These are phyloP conservation scores for Solanum ossicruentum DNA, from an alignment of 257 asterid genomes.

Conservation along the genomic window DNA sequence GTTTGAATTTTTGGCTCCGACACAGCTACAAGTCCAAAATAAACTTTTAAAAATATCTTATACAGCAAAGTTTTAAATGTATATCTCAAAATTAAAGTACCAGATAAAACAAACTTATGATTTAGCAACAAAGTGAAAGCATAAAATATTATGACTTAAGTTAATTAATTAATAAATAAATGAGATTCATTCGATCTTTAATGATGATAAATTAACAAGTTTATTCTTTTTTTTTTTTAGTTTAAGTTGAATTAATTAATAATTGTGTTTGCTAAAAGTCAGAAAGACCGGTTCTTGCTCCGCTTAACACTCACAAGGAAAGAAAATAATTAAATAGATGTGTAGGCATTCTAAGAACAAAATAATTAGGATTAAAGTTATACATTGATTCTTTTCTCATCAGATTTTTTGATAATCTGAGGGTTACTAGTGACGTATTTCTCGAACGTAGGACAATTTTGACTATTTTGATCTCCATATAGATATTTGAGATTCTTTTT, in stretches of 20 bases:
- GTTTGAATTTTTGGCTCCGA: no score
- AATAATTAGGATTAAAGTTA: not conserved
- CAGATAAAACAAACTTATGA: not conserved
- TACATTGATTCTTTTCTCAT: no score
- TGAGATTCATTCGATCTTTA: not conserved
- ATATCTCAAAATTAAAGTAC: not conserved
- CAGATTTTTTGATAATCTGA: no score
- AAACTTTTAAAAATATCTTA: not conserved
- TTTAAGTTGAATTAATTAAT: not conserved
- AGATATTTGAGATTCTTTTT: no score
- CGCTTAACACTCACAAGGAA: not conserved
- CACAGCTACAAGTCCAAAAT: not conserved
- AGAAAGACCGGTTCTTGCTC: not conserved
- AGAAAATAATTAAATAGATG: not conserved
- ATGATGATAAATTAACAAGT: not conserved
- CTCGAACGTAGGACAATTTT: no score
- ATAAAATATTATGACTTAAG: not conserved
- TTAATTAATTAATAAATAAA: not conserved
- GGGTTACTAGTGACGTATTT: no score
- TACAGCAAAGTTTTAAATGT: not conserved
- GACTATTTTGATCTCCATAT: no score
- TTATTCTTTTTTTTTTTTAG: not conserved
- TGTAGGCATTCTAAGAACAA: not conserved
- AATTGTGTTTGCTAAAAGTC: not conserved
- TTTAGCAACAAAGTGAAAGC: not conserved